Evolutionary conservation across 306 rosid species (phyloP).

Genomic region (Oemleria cerasiformis): DNA sequence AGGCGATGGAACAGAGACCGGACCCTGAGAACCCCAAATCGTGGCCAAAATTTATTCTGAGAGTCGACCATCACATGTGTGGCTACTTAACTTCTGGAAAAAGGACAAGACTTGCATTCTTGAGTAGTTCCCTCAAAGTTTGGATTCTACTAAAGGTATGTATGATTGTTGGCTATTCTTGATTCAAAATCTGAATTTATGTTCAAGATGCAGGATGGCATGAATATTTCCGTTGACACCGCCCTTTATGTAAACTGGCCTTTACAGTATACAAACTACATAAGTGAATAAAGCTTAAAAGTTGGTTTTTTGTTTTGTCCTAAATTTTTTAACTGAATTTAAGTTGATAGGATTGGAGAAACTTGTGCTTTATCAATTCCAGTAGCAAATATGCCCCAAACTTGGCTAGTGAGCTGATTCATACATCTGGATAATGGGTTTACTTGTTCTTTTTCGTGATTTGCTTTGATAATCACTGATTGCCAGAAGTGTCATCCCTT

Average conservation of each 20-base stretch:
- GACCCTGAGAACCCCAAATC: slow-evolving; percentile 72
- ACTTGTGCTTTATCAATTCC: slow-evolving; percentile 3
- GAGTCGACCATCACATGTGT: slow-evolving; percentile 87
- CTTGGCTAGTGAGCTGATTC: neutral
- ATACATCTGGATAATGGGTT: neutral
- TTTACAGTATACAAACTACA: neutral
- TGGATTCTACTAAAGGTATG: slow-evolving; percentile 90
- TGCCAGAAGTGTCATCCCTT: slow-evolving; percentile 20
- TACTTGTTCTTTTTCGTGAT: neutral
- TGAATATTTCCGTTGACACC: neutral
- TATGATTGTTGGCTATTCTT: slow-evolving; percentile 7
- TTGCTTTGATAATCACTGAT: slow-evolving; percentile 22
- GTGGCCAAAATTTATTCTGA: slow-evolving; percentile 84
- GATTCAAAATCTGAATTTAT: slow-evolving; percentile 9
- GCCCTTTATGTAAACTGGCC: neutral
- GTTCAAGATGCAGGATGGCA: neutral
- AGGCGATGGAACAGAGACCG: slow-evolving; percentile 71
- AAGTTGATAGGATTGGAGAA: neutral
- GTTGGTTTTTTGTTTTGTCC: neutral
- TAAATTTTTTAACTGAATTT: neutral
- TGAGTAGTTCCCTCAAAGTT: slow-evolving; percentile 93
- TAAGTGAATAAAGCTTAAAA: neutral
- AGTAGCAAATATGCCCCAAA: slow-evolving; percentile 1
- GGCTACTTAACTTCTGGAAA: slow-evolving; percentile 77
- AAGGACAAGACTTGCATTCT: slow-evolving; percentile 75